Evolutionary conservation across 2,329 filamentous ascomycete species (phyloP).

Genomic region (Microsporum audouinii): DNA sequence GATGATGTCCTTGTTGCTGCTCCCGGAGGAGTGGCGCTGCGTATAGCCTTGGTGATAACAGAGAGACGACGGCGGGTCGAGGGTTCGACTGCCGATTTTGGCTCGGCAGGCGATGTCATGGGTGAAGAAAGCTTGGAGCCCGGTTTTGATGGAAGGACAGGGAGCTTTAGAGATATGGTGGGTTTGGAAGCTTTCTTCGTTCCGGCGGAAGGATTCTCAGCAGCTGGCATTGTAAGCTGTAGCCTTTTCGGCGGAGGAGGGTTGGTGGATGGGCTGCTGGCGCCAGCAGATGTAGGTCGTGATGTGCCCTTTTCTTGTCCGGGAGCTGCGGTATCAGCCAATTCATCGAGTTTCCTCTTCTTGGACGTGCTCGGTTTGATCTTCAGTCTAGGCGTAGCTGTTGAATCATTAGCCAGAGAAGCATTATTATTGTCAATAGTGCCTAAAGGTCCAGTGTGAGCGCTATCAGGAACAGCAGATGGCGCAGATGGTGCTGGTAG

Average conservation of each 20-base stretch:
- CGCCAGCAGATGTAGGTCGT: conserved; percentile 11
- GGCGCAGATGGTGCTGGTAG: conserved; percentile 11
- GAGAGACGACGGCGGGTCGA: conserved; percentile 11
- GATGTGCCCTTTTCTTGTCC: conserved; percentile 10
- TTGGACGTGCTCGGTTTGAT: conserved; percentile 20
- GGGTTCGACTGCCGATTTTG: conserved; percentile 9
- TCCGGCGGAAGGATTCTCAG: conserved; percentile 21
- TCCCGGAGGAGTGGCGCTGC: conserved; percentile 15
- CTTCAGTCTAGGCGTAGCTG: conserved; percentile 19
- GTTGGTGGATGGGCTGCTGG: conserved; percentile 9
- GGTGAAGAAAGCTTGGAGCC: conserved; percentile 8
- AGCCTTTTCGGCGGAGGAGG: conserved; percentile 29
- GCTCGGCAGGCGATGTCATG: conserved; percentile 9
- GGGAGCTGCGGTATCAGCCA: conserved; percentile 23
- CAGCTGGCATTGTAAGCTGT: conserved; percentile 25
- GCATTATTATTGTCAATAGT: conserved; percentile 9
- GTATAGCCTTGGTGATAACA: conserved; percentile 16
- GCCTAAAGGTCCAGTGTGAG: conserved; percentile 17
- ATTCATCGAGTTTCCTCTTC: conserved; percentile 47
- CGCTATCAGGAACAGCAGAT: conserved; percentile 14
- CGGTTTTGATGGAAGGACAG: conserved; percentile 11
- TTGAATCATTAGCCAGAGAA: conserved; percentile 18
- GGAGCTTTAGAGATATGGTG: conserved; percentile 5
- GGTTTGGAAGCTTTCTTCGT: conserved; percentile 13
- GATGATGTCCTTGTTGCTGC: conserved; percentile 18